Evolutionary conservation across 129 eudicot species (phyloP), one percentile per base, ranked within the genome.

Genomic region (Flaveria trinervia): DNA sequence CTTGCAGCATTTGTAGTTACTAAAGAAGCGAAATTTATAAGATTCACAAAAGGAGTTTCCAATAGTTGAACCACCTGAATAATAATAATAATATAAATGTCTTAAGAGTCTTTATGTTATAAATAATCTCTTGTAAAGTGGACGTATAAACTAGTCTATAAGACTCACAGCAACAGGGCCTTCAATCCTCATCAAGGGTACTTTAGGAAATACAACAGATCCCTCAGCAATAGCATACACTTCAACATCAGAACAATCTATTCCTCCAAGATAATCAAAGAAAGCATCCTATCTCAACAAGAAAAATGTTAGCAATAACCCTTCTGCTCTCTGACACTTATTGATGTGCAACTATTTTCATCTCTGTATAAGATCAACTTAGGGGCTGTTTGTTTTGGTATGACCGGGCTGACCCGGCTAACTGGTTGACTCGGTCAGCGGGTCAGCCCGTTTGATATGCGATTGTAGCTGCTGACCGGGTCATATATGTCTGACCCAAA

Each of bases 1-100:
- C 98, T 87, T 55, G 98, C 97, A 84, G 98, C 97, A 77, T 93
- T 93, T 61, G 98, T 93, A 52, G 98, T 84, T 56, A 93, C 98
- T 49, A 93, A 78, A 46, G 98, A 93, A 73, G 98, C 97, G 39
- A 84, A 93, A 80, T 93, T 93, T 64, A 93, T 88, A 76, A 93
- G 98, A 82, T 91, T 93, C 36, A 93, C 92, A 68, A 88, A 89
- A 45, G 98, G 90, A 30, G 98, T 93, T 86, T 93, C 98, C 79
- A 93, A 83, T 65, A 91, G 82, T 83, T 91, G 98, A 83, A 88
- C 96, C 87, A 91, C 98, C 98, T 93, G 83, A 77, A 70, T 52
- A 56, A 73, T 45, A 64, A 76, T 30, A 64, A 30, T 28, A 61
- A 28, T 5, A 62, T 71, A 71, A 0, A 44, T 57, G 72, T 60